Evolutionary conservation across 805 yeast species (phyloP).

Genomic region (Wickerhamiella sergipiensis): DNA sequence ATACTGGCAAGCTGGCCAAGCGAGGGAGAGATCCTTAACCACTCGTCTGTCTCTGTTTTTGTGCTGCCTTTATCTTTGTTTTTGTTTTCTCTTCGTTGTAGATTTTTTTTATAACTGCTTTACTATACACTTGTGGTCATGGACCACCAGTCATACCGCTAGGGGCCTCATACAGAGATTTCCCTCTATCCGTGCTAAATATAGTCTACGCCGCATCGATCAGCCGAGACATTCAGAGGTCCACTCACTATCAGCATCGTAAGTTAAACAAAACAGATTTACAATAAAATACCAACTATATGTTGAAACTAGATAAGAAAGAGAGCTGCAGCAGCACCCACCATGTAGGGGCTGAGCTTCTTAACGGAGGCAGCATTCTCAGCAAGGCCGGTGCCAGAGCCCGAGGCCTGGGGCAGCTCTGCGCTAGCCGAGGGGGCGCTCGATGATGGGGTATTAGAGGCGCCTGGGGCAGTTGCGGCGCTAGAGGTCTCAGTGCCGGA

Average conservation of each 20-base stretch:
- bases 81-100: too few relatives aligned
- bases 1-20: constrained; percentile 67
- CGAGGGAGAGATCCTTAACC: too few relatives aligned
- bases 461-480: neutral
- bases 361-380: neutral
- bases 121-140: too few relatives aligned
- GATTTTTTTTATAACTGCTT: too few relatives aligned
- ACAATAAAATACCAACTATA: neutral
- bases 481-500: neutral
- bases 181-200: too few relatives aligned
- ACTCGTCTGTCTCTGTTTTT: too few relatives aligned
- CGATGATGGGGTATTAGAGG: neutral
- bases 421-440: neutral
- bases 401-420: neutral
- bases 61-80: too few relatives aligned
- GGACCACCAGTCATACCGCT: too few relatives aligned
- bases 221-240: too few relatives aligned
- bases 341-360: neutral
- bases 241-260: too few relatives aligned
- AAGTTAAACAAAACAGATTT: neutral
- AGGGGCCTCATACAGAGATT: too few relatives aligned
- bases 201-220: too few relatives aligned
- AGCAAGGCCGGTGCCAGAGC: neutral
- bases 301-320: neutral
- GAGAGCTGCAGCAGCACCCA: neutral